Evolutionary conservation across 2,329 filamentous ascomycete genomes (phyloP).

Genomic region (Fusarium palustre): DNA sequence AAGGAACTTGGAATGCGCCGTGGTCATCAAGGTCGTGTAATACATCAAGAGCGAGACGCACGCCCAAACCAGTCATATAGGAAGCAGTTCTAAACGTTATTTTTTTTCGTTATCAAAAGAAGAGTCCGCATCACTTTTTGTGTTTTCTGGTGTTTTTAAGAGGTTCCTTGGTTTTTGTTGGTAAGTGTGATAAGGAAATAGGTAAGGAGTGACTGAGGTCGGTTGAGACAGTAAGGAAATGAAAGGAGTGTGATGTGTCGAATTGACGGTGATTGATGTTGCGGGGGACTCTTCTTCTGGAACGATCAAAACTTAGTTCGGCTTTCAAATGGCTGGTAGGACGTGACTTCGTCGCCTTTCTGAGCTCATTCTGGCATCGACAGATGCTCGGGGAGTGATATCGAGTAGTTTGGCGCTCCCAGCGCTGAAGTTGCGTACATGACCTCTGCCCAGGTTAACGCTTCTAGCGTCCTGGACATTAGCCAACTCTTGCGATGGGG

Average conservation of each 20-base stretch:
- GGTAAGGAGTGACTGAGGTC: conserved; percentile 52
- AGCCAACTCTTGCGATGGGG: conserved; percentile 51
- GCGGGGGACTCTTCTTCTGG: conserved; percentile 42
- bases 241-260: conserved; percentile 41
- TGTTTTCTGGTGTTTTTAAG: conserved; percentile 41
- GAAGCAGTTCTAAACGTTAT: conserved; percentile 7
- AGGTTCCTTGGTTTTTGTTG: conserved; percentile 21
- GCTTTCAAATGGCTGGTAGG: conserved; percentile 32
- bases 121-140: conserved; percentile 39
- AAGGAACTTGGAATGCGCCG: conserved; percentile 41
- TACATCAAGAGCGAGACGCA: conserved; percentile 38
- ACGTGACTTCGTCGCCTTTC: conserved; percentile 46
- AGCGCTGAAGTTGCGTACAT: conserved; percentile 78
- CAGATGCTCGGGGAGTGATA: conserved; percentile 67
- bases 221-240: conserved; percentile 40
- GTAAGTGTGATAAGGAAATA: conserved; percentile 46
- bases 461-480: conserved; percentile 74
- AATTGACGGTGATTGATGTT: conserved; percentile 11
- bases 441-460: conserved; percentile 73
- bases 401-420: conserved; percentile 82
- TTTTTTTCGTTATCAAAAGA: conserved; percentile 28
- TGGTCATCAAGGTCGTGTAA: conserved; percentile 46
- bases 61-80: neutral
- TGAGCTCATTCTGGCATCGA: conserved; percentile 59
- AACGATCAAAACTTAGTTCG: conserved; percentile 31